Base-by-base conservation (phyloP, 371 early-diverging fungal genomes). In the Lichtheimia hyalospora region DNA sequence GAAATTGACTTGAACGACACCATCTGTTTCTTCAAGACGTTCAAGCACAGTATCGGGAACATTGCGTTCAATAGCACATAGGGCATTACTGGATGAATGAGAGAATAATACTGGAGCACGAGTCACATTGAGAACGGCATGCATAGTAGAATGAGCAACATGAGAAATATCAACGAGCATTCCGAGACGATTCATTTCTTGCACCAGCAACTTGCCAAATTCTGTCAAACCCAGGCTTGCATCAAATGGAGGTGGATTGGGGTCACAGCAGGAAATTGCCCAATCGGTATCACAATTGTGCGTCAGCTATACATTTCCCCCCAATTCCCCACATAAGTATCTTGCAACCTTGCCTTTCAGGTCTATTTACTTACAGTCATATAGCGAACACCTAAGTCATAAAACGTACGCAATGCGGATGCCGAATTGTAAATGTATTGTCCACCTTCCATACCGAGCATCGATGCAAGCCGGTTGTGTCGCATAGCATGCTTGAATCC, bases 101-200 rank as follows among this genome's bases (percentile, higher is more conserved):
- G 86, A 86, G 50, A 86, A 86, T 14, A 89, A 58, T 5, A 84
- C 79, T 12, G 89, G 89, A 1, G 89, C 89, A 2, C 55, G 55
- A 2, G 86, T 82, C 15, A 71, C 57, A 21, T 74, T 60, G 49
- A 87, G 67, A 1, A 79, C 85, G 43, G 84, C 83, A 27, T 81
- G 67, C 87, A 87, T 87, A 6, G 84, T 77, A 8, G 83, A 69
- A 52, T 84, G 82, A 23, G 86, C 74, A 13, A 89, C 89, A 61
- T 89, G 89, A 39, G 75, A 74, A 24, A 87, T 72, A 64, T 89
- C 89, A 2, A 89, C 87, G 75, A 87, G 71, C 88, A 89, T 86
- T 12, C 89, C 89, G 7, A 89, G 58, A 2, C 84, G 67, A 64
- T 89, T 89, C 89, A 88, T 87, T 64, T 89, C 89, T 15, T 57